Conservation (phyloP, 2,329 filamentous ascomycete genomes). For the Phialophora macrospora region DNA sequence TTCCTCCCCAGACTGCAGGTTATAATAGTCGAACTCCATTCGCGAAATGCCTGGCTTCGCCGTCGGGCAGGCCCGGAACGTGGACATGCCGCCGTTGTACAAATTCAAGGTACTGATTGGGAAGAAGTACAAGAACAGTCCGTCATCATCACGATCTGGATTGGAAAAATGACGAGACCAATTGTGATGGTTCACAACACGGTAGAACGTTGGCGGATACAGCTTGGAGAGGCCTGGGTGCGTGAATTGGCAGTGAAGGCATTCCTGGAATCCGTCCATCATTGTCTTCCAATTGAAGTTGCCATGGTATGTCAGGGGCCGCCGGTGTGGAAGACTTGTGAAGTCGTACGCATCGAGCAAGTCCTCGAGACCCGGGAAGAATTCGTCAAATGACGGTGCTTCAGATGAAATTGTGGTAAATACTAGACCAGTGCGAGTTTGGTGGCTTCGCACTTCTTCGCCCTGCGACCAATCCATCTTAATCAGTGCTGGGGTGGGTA, state of each 20-base stretch:
- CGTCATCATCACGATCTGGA: neutral
- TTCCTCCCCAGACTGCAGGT: neutral
- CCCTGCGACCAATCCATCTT: neutral
- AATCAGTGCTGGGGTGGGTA: neutral
- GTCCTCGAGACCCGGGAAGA: neutral
- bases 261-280: slow-evolving; percentile 64
- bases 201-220: neutral
- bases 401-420: neutral
- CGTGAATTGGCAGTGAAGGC: slow-evolving; percentile 62
- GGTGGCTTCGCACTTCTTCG: neutral
- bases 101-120: slow-evolving; percentile 1
- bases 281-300: slow-evolving; percentile 65
- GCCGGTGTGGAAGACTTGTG: neutral
- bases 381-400: neutral
- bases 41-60: neutral
- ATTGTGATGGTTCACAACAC: neutral
- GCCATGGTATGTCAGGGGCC: slow-evolving; percentile 51
- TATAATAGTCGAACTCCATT: neutral
- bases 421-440: neutral
- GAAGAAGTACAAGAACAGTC: neutral
- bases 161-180: neutral
- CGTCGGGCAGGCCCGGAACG: neutral
- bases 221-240: slow-evolving; percentile 58
- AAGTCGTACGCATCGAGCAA: neutral
- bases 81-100: neutral